These are phyloP conservation scores for Astrephomene gubernaculifera DNA, from an alignment of 139 green algal species.

Conservation along the genomic window DNA sequence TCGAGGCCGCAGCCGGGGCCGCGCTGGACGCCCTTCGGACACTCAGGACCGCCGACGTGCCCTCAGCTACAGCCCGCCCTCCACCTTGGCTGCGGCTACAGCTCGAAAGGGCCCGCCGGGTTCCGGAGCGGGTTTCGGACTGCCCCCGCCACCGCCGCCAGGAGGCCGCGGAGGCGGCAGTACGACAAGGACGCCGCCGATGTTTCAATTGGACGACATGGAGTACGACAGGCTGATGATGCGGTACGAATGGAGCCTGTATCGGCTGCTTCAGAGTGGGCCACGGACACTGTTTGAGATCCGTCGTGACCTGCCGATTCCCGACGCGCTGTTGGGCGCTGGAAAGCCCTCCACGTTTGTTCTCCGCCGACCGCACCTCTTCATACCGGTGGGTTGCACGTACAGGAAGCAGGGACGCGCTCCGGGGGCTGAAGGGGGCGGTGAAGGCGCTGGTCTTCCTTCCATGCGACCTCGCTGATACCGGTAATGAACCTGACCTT, in stretches of 20 bases:
- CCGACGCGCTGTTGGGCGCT: constrained; percentile 4
- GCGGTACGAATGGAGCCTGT: constrained; percentile 33
- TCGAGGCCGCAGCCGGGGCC: neutral
- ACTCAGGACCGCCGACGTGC: neutral
- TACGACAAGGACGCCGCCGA: too few species aligned
- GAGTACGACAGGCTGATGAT: neutral
- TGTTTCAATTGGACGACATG: neutral
- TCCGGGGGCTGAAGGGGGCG: too few species aligned
- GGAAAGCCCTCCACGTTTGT: constrained; percentile 40
- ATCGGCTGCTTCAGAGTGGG: neutral
- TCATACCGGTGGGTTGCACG: neutral
- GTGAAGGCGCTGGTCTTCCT: too few species aligned
- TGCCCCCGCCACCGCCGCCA: too few species aligned
- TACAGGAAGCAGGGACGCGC: too few species aligned
- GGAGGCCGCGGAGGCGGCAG: neutral
- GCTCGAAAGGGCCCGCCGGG: too few species aligned
- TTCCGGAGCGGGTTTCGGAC: too few species aligned
- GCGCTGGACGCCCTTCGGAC: too few species aligned
- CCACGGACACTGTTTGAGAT: constrained; percentile 41
- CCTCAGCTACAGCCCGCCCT: neutral
- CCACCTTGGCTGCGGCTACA: too few species aligned
- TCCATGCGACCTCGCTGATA: too few species aligned
- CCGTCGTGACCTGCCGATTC: constrained; percentile 26
- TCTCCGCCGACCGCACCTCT: constrained; percentile 33
- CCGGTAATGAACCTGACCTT: too few species aligned